Evolutionary conservation across 2,329 filamentous ascomycete genomes (phyloP).

Genomic region (Cercospora sp.): DNA sequence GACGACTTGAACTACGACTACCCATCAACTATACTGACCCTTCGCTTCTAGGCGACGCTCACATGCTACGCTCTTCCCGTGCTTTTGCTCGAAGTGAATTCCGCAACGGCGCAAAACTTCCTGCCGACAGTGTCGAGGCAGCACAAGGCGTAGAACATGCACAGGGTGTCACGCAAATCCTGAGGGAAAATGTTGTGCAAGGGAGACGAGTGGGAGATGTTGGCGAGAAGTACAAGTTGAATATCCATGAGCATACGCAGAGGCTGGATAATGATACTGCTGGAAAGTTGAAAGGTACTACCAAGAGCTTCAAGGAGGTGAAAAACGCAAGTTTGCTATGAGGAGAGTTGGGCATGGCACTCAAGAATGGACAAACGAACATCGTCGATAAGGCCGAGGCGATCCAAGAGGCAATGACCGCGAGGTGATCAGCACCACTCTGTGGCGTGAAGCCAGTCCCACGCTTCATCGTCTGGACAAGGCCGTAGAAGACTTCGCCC

Average conservation of each 20-base stretch:
- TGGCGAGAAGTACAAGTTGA: conserved; percentile 58
- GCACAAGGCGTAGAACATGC: conserved; percentile 72
- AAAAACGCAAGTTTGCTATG: conserved; percentile 35
- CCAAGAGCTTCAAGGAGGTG: conserved; percentile 44
- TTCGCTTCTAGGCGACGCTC: conserved; percentile 62
- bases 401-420: not conserved
- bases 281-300: conserved; percentile 58
- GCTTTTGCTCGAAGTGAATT: conserved; percentile 73
- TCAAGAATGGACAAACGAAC: not conserved
- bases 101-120: conserved; percentile 62
- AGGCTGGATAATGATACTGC: conserved; percentile 90
- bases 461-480: not conserved
- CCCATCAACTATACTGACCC: not conserved
- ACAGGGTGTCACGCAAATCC: conserved; percentile 74
- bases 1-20: not conserved
- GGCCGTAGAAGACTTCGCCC: not conserved
- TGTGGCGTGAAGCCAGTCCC: not conserved
- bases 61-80: conserved; percentile 69
- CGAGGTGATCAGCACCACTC: not conserved
- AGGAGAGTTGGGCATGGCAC: not conserved
- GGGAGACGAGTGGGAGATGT: conserved; percentile 48
- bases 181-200: conserved; percentile 86
- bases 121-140: conserved; percentile 59
- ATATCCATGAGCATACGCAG: conserved; percentile 89
- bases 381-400: not conserved